Evolutionary conservation across 1,139 yeast species (phyloP), one percentile per base, ranked within the genome.

Genomic region (Pichia sp.): DNA sequence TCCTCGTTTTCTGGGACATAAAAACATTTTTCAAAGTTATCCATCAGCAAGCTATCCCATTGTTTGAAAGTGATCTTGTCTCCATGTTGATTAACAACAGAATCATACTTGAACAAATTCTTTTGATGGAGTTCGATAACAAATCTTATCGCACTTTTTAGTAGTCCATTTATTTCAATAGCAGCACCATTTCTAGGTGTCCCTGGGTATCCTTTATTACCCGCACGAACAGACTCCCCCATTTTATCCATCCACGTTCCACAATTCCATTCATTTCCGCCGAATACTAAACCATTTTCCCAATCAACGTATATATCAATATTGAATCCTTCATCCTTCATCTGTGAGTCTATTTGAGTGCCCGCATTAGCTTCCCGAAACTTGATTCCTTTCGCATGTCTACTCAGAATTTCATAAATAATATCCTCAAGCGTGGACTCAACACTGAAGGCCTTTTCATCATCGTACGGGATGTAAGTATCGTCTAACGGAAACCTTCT

Each of bases 231-330:
- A 66, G 96, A 88, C 72, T 93, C 99, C 23, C 99, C 99, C 98
- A 93, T 93, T 73, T 93, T 93, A 72, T 93, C 99, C 97, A 92
- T 93, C 99, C 99, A 93, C 0, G 99, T 93, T 26, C 99, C 99
- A 74, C 99, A 93, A 67, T 93, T 93, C 69, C 73, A 81, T 68
- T 87, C 96, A 53, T 89, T 88, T 1, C 99, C 99, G 49, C 99
- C 99, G 70, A 84, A 87, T 5, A 92, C 75, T 48, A 93, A 73
- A 0, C 99, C 99, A 30, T 87, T 90, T 0, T 74, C 66, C 98
- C 98, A 93, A 68, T 93, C 97, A 56, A 92, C 90, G 56, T 73
- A 67, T 1, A 90, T 81, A 60, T 82, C 79, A 45, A 92, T 95
- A 67, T 93, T 86, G 74, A 93, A 93, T 0, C 99, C 99, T 65